Evolutionary conservation across 2,329 filamentous ascomycete genomes (phyloP), one percentile per base, ranked within the genome.

Genomic region (Diaporthe velutina): DNA sequence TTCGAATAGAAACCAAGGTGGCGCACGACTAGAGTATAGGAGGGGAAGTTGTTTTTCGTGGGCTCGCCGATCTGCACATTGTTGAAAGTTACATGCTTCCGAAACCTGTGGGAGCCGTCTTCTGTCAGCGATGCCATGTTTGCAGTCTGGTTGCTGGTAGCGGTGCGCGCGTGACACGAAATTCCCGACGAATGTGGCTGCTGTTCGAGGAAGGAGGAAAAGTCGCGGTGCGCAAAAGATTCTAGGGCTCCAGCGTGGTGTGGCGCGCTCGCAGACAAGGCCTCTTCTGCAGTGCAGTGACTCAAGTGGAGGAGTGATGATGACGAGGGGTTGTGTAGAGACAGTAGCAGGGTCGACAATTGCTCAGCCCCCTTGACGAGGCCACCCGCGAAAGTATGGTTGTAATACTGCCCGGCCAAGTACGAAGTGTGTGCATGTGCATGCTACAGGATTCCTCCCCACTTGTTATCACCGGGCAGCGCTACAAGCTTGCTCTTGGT

Each of bases 1-100:
- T 72, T 64, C 77, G 93, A 92, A 78, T 94, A 92, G 83, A 97
- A 98, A 77, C 96, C 95, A 78, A 93, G 93, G 83, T 98, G 96
- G 80, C 95, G 94, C 78, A 94, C 91, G 80, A 95, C 95, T 75
- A 98, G 87, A 0, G 95, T 97, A 78, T 98, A 90, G 8, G 95
- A 95, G 28, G 88, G 86, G 3, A 88, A 88, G 79, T 91, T 91
- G 80, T 87, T 88, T 78, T 90, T 89, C 17, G 89, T 91, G 9
- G 88, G 85, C 79, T 91, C 90, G 79, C 89, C 89, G 55, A 87
- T 84, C 52, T 88, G 86, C 48, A 91, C 84, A 77, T 91, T 91
- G 83, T 91, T 90, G 80, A 92, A 92, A 50, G 88, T 89, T 75
- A 92, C 89, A 82, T 91, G 90, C 45, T 86, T 85, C 78, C 88